Conservation (phyloP, 2,329 filamentous ascomycete species). For the Monascus ruber region DNA sequence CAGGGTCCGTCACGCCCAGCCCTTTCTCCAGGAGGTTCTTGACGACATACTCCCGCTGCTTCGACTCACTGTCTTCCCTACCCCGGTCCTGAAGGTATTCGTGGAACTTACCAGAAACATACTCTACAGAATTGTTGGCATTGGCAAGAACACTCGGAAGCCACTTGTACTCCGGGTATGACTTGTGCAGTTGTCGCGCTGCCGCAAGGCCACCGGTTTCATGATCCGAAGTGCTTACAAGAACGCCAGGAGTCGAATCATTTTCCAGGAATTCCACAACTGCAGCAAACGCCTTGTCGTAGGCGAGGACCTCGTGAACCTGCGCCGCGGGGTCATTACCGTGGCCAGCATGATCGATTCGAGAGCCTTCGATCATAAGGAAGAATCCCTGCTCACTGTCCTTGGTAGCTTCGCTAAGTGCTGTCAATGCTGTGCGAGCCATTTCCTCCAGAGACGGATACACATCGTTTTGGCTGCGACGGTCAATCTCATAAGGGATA, state of each 20-base stretch:
- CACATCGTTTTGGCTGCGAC: slow-evolving; percentile 60
- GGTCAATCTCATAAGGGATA: slow-evolving; percentile 89
- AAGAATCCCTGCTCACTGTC: slow-evolving; percentile 90
- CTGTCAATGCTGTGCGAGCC: slow-evolving; percentile 67
- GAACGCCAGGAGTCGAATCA: slow-evolving; percentile 58
- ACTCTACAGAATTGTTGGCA: slow-evolving; percentile 62
- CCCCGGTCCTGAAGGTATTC: slow-evolving; percentile 42
- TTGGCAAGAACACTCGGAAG: slow-evolving; percentile 72
- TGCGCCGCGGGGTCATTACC: slow-evolving; percentile 74
- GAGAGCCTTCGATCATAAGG: slow-evolving; percentile 93
- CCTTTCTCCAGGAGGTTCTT: slow-evolving; percentile 54
- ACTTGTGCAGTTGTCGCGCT: slow-evolving; percentile 56
- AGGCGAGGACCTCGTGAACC: slow-evolving; percentile 87
- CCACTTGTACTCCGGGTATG: slow-evolving; percentile 65
- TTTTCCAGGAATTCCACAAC: slow-evolving; percentile 76
- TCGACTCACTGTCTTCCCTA: slow-evolving; percentile 32
- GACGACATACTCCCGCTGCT: slow-evolving; percentile 52
- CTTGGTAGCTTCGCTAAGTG: slow-evolving; percentile 68
- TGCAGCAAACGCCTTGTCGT: slow-evolving; percentile 71
- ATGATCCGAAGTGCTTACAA: slow-evolving; percentile 89
- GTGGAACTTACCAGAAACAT: slow-evolving; percentile 52
- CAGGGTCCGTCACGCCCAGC: slow-evolving; percentile 66
- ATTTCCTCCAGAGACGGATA: slow-evolving; percentile 91
- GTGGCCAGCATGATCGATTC: slow-evolving; percentile 91
- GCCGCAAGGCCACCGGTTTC: slow-evolving; percentile 84